Evolutionary conservation across 1,139 yeast genomes (phyloP).

Genomic region (Meyerozyma carpophila): DNA sequence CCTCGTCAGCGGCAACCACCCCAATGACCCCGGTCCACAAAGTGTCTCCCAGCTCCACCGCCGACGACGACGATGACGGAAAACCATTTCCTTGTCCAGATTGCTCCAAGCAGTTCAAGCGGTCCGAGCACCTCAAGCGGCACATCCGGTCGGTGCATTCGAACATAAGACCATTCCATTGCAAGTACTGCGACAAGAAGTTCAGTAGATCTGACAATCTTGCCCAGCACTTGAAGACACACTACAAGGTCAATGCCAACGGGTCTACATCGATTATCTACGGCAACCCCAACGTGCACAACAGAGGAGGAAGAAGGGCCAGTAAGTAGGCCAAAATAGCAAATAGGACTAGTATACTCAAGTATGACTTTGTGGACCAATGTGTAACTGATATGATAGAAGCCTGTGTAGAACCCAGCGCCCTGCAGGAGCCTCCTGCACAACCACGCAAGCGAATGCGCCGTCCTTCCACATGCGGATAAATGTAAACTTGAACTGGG

Average conservation of each 20-base stretch:
- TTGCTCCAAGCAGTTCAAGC: conserved; percentile 42
- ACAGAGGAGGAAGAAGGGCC: conserved; percentile 16
- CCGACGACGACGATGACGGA: conserved; percentile 8
- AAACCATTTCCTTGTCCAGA: conserved; percentile 39
- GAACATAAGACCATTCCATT: conserved; percentile 43
- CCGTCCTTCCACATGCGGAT: background rate
- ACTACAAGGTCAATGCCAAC: conserved; percentile 31
- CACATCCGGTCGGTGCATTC: conserved; percentile 46
- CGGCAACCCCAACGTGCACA: conserved; percentile 32
- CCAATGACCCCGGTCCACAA: background rate
- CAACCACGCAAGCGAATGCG: background rate
- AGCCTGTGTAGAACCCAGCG: no score
- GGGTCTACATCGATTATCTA: conserved; percentile 35
- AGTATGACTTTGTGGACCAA: background rate
- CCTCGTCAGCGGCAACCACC: background rate
- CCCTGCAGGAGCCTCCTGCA: background rate
- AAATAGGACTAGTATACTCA: background rate
- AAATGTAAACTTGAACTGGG: background rate
- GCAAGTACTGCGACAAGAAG: conserved; percentile 46
- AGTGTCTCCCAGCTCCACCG: background rate
- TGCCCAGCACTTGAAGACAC: conserved; percentile 55
- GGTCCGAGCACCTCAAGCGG: conserved; percentile 46
- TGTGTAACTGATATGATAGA: background rate
- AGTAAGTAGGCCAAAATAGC: background rate
- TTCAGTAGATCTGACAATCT: conserved; percentile 64